A percentile compares a stretch with the other conserved stretches of the same genome.
Conservation (phyloP, 2,329 filamentous ascomycete genomes). For the Paecilomyces formosus region DNA sequence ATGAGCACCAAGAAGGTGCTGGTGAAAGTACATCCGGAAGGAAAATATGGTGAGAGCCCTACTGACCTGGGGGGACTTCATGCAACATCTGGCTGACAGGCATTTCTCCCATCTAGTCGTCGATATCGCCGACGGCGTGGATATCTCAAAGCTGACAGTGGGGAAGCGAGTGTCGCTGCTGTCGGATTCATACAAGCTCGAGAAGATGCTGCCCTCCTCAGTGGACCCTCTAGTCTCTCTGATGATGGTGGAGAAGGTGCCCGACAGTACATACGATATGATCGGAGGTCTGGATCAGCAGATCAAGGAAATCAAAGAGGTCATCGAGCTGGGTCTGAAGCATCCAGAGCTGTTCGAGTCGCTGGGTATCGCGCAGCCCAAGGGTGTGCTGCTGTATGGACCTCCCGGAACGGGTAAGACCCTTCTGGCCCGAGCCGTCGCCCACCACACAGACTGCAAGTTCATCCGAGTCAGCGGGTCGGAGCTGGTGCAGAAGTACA, state of each 20-base stretch:
- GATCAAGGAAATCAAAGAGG: constrained; percentile 99
- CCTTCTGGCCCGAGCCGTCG: constrained; percentile 85
- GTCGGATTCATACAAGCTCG: constrained; percentile 96
- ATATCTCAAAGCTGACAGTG: constrained; percentile 89
- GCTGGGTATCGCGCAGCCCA: constrained; percentile 96
- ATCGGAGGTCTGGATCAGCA: constrained; percentile 98
- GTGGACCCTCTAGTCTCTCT: constrained; percentile 97
- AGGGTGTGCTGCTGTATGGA: constrained; percentile 93
- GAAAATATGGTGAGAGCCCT: constrained; percentile 84
- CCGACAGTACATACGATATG: constrained; percentile 99
- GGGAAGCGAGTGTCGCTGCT: constrained; percentile 96
- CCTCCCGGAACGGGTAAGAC: constrained; percentile 97
- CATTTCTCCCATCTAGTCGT: constrained; percentile 57
- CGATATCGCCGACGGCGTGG: constrained; percentile 88
- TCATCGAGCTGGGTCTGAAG: constrained; percentile 96
- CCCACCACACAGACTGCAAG: constrained; percentile 98
- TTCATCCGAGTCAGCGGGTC: constrained; percentile 96
- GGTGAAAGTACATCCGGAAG: constrained; percentile 97
- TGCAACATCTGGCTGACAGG: constrained; percentile 4
- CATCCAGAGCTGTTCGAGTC: constrained; percentile 98
- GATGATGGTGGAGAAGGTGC: constrained; percentile 99
- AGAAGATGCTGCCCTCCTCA: constrained; percentile 96
- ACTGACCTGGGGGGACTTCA: not conserved
- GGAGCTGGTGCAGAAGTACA: constrained; percentile 98
- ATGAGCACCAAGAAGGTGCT: constrained; percentile 99